phyloP scores from a whole-genome alignment of 73 alveolate genomes.

The Tetrahymena thermophila region DNA sequence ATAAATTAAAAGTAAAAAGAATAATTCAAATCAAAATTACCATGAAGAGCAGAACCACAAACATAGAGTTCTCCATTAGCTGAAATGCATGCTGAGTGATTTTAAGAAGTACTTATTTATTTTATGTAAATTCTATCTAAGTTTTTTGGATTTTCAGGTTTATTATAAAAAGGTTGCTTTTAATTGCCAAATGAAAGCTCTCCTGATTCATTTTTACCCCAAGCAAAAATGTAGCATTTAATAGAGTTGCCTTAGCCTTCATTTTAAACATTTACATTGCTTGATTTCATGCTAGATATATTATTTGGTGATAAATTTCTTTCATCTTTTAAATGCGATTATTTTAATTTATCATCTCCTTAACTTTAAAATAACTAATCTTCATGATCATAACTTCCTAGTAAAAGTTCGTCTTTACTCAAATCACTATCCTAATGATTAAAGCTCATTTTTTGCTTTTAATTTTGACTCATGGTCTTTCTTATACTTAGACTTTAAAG shows the following conservation, averaged over 20 bases:
- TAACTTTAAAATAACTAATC: neutral
- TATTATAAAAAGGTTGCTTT: conserved; percentile 24
- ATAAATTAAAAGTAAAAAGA: neutral
- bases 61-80: conserved; percentile 75
- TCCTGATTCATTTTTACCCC: conserved; percentile 96
- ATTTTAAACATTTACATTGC: neutral
- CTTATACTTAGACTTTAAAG: neutral
- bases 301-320: neutral
- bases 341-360: neutral
- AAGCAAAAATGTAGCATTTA: conserved; percentile 42
- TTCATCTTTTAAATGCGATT: neutral
- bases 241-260: neutral
- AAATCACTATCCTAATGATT: neutral
- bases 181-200: conserved; percentile 85
- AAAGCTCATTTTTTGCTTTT: neutral
- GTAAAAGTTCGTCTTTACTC: neutral
- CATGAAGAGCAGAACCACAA: conserved; percentile 93
- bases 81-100: conserved; percentile 86
- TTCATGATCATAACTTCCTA: neutral
- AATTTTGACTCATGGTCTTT: neutral
- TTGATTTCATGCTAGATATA: neutral
- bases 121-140: conserved; percentile 55
- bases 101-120: conserved; percentile 80
- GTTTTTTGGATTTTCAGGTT: conserved; percentile 75
- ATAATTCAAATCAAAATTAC: neutral